phyloP scores from a whole-genome alignment of 2,329 filamentous ascomycete genomes.

The Claviceps africana region DNA sequence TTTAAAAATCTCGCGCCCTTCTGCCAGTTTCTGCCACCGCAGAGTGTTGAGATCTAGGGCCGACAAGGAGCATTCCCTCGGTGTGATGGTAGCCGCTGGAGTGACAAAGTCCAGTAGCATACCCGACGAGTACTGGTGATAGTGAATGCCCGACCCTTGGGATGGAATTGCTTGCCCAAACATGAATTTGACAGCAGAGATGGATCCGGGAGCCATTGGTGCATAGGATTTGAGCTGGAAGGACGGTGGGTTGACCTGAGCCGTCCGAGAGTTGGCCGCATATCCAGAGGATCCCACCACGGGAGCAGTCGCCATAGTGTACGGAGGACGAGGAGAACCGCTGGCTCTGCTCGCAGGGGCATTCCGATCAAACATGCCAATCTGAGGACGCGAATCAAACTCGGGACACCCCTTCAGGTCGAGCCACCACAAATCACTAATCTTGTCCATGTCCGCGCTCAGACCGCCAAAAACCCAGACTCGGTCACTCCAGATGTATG shows the following conservation, averaged over 20 bases:
- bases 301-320: constrained; percentile 33
- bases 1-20: constrained; percentile 87
- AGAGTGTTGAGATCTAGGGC: constrained; percentile 75
- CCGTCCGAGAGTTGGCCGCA: constrained; percentile 52
- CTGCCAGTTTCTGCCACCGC: constrained; percentile 88
- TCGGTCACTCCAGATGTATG: constrained; percentile 80
- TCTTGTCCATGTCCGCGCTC: constrained; percentile 92
- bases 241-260: constrained; percentile 51
- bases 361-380: constrained; percentile 37
- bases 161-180: constrained; percentile 68
- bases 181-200: constrained; percentile 81
- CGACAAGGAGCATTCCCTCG: constrained; percentile 79
- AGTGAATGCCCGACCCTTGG: constrained; percentile 84
- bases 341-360: constrained; percentile 25
- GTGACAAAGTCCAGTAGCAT: constrained; percentile 90
- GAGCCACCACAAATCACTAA: constrained; percentile 92
- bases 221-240: constrained; percentile 59
- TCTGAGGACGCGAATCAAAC: constrained; percentile 55
- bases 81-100: constrained; percentile 72
- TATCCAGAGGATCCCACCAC: constrained; percentile 48
- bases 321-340: constrained; percentile 38
- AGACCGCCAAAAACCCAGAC: constrained; percentile 96
- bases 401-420: constrained; percentile 84
- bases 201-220: constrained; percentile 74
- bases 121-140: constrained; percentile 87